Evolutionary conservation across 768 basidiomycete species (phyloP).

Genomic region (Pulveroboletus sp.): DNA sequence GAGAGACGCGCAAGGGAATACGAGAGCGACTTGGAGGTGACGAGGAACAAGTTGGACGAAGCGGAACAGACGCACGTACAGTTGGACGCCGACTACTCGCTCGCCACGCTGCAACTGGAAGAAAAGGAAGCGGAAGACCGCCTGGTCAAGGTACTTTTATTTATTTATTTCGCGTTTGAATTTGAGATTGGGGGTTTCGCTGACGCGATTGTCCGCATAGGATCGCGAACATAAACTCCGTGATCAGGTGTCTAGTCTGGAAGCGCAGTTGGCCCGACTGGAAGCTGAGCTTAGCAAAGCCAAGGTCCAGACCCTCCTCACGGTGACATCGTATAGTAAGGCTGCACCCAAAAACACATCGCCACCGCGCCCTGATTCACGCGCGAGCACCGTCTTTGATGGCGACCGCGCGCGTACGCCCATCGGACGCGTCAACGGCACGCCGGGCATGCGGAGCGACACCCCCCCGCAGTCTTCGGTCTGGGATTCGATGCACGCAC

Average conservation of each 20-base stretch:
- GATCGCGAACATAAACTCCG: slow-evolving; percentile 67
- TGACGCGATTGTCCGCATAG: slow-evolving; percentile 34
- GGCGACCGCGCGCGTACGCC: slow-evolving; percentile 51
- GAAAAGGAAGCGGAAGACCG: slow-evolving; percentile 72
- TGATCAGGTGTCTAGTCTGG: slow-evolving; percentile 61
- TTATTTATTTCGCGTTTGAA: too few relatives aligned
- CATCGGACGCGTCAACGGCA: slow-evolving; percentile 37
- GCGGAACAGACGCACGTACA: slow-evolving; percentile 61
- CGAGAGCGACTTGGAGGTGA: slow-evolving; percentile 59
- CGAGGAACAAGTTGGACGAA: slow-evolving; percentile 60
- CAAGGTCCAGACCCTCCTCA: slow-evolving; percentile 27
- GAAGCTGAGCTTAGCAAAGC: slow-evolving; percentile 57
- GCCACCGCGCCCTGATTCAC: slow-evolving; percentile 68
- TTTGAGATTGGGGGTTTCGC: not conserved
- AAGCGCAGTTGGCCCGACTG: slow-evolving; percentile 53
- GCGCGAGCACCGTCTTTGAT: slow-evolving; percentile 59
- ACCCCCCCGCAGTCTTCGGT: slow-evolving; percentile 58
- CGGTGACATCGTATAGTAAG: slow-evolving; percentile 40
- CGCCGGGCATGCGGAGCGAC: slow-evolving; percentile 31
- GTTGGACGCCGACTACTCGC: slow-evolving; percentile 65
- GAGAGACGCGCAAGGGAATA: slow-evolving; percentile 72
- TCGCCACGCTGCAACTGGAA: slow-evolving; percentile 68
- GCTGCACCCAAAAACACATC: slow-evolving; percentile 33
- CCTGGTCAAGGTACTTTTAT: slow-evolving; percentile 52
- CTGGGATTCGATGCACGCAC: slow-evolving; percentile 70